Base-by-base conservation (phyloP, 2,329 filamentous ascomycete genomes). In the Camptophora hylomeconis region DNA sequence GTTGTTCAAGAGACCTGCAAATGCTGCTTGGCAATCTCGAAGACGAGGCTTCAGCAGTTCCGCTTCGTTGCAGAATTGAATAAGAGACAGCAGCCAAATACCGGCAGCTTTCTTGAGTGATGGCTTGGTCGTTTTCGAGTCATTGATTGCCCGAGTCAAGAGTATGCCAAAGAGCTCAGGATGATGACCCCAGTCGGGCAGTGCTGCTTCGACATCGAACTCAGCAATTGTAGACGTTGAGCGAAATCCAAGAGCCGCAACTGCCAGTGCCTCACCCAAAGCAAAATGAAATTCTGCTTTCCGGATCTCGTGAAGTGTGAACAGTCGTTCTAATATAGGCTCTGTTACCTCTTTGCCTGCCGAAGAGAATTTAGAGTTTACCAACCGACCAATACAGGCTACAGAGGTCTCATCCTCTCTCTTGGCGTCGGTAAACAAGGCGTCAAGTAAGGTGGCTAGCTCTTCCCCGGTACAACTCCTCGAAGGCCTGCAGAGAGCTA, bases 1-100 rank as follows among this genome's bases (percentile, higher is more conserved):
- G 33, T 92, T 84, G 10, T 77, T 78, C 8, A 98, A 66, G 17
- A 94, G 75, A 15, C 77, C 67, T 63, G 92, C 86, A 53, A 98
- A 98, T 0, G 83, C 80, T 19, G 69, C 69, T 52, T 98, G 89
- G 34, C 78, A 84, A 43, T 83, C 72, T 27, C 81, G 68, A 20
- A 98, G 61, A 8, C 74, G 71, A 4, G 63, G 60, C 47, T 92
- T 81, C 4, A 95, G 68, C 8, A 32, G 23, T 39, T 81, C 71
- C 3, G 61, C 50, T 40, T 86, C 75, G 0, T 83, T 83, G 49
- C 84, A 92, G 52, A 89, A 84, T 48, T 94, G 84, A 6, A 95
- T 75, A 3, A 95, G 58, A 46, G 80, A 92, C 35, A 95, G 75
- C 0, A 95, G 67, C 89, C 89, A 95, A 43, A 98, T 92, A 0